These are phyloP conservation scores for Ocimum tenuiflorum DNA, from an alignment of 257 asterid species.

Conservation along the genomic window DNA sequence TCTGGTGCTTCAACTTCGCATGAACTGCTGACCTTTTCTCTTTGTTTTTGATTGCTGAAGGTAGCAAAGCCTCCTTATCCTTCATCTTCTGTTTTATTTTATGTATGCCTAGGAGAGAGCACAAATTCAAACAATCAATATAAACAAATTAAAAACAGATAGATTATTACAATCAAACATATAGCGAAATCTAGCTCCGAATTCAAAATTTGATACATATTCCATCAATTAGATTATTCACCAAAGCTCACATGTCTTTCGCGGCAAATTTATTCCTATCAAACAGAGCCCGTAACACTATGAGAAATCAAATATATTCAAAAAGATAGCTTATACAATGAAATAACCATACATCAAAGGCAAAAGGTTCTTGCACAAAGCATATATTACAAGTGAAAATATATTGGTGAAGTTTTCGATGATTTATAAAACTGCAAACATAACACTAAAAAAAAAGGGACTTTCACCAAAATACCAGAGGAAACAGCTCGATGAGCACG, in stretches of 20 bases:
- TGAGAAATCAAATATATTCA: neutral
- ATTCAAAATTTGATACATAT: neutral
- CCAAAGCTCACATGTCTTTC: neutral
- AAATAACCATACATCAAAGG: no score
- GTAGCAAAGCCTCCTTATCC: constrained; percentile 39
- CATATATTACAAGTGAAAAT: neutral
- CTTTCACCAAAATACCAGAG: neutral
- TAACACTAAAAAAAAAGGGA: neutral
- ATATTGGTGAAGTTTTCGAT: neutral
- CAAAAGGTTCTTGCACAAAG: neutral
- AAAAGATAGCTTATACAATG: no score
- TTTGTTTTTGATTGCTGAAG: constrained; percentile 74
- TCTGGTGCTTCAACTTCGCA: constrained; percentile 73
- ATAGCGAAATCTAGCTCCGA: neutral
- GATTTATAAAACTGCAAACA: neutral
- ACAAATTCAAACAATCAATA: neutral
- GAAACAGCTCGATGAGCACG: neutral
- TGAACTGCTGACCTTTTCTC: constrained; percentile 71
- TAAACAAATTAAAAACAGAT: neutral
- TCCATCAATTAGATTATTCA: neutral
- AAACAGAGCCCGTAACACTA: neutral
- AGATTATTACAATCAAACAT: neutral
- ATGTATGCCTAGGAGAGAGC: constrained; percentile 4
- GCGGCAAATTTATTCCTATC: neutral
- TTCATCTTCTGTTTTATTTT: constrained; percentile 25